Evolutionary conservation across 1,284 basidiomycete species (phyloP), one percentile per base, ranked within the genome.

Genomic region (Boletus holoroseus): DNA sequence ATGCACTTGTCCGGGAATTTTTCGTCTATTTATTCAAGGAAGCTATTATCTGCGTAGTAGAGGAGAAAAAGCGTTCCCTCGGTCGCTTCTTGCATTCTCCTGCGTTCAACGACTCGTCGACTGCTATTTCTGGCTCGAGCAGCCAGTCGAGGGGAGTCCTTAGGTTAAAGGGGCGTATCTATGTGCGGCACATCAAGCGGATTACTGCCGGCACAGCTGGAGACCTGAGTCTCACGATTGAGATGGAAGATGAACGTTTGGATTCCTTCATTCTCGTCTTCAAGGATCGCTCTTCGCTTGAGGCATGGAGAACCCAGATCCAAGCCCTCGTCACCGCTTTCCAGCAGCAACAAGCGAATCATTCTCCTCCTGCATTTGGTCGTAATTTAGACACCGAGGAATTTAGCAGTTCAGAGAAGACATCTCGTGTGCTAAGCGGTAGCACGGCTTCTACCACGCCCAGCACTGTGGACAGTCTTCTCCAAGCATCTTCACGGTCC

Each of bases 21-120:
- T 91, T 87, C 65, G 91, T 97, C 51, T 97, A 98, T 70, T 81
- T 99, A 36, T 98, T 97, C 80, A 85, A 88, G 62, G 91, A 97
- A 65, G 95, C 95, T 9, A 86, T 99, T 54, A 92, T 98, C 54
- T 99, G 94, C 68, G 91, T 98, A 13, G 82, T 90, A 20, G 95
- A 98, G 67, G 94, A 97, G 71, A 88, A 87, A 73, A 93, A 91
- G 63, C 83, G 86, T 20, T 77, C 83, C 1, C 73, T 91, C 2
- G 83, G 83, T 5, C 77, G 89, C 43, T 75, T 91, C 42, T 72
- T 90, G 3, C 79, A 82, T 28, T 79, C 75, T 39, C 76, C 79
- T 5, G 75, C 76, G 2, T 68, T 66, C 51, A 77, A 75, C 38
- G 76, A 80, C 52, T 62, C 74, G 13, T 74, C 76, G 35, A 72